phyloP scores from a whole-genome alignment of 176 grass and related monocot species.

The Chloris gayana region DNA sequence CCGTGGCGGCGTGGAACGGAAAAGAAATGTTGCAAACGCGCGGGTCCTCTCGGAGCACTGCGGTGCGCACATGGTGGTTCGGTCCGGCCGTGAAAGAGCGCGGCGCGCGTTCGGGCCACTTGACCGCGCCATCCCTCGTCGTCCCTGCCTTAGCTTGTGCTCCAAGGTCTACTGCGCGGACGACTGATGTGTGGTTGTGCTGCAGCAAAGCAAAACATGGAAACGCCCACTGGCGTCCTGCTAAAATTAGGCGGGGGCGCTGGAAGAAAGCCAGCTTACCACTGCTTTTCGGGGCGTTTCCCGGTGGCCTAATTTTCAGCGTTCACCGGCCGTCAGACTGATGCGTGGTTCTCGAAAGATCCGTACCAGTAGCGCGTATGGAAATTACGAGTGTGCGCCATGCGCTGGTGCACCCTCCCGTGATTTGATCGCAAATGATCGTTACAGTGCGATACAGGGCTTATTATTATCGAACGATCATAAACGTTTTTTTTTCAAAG shows the following conservation, averaged over 20 bases:
- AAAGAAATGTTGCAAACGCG: neutral
- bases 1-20: neutral
- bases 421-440: neutral
- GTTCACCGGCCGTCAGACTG: neutral
- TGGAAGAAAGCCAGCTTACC: neutral
- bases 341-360: no score
- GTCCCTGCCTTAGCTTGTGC: neutral
- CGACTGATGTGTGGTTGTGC: slow-evolving; percentile 4
- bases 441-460: no score
- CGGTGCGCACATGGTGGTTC: neutral
- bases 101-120: no score
- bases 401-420: no score
- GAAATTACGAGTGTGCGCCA: no score
- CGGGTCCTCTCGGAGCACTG: neutral
- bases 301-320: neutral
- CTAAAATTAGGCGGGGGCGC: neutral
- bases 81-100: neutral
- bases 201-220: neutral
- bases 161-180: neutral
- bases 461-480: no score
- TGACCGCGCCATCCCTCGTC: neutral
- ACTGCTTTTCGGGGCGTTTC: neutral
- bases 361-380: no score
- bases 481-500: no score
- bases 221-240: neutral